Conservation (phyloP, 768 basidiomycete genomes). For the Calocybe gangraenosa region DNA sequence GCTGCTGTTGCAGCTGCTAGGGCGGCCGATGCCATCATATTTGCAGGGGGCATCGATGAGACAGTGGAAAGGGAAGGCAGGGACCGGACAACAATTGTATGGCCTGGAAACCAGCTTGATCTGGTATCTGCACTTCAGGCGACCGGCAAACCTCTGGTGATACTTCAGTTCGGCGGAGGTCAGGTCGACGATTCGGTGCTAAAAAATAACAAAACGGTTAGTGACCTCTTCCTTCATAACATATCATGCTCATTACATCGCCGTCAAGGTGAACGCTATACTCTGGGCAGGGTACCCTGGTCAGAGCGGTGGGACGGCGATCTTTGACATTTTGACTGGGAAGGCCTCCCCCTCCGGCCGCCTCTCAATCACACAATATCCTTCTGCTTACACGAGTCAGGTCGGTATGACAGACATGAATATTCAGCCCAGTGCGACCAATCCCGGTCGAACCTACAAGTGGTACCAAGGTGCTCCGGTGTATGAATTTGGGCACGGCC, state of each 20-base stretch:
- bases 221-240: constrained; percentile 8
- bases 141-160: constrained; percentile 48
- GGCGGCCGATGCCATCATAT: constrained; percentile 47
- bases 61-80: constrained; percentile 41
- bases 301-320: constrained; percentile 49
- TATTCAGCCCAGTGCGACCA: constrained; percentile 41
- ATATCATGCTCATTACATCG: too few species aligned
- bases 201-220: constrained; percentile 38
- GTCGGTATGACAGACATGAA: constrained; percentile 58
- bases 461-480: constrained; percentile 53
- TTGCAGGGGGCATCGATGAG: constrained; percentile 51
- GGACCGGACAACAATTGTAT: constrained; percentile 46
- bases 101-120: constrained; percentile 54
- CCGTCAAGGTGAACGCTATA: constrained; percentile 43
- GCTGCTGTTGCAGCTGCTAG: constrained; percentile 46
- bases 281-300: constrained; percentile 58
- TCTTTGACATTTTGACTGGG: constrained; percentile 49
- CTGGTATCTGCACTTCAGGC: constrained; percentile 39
- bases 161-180: constrained; percentile 54
- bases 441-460: constrained; percentile 55
- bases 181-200: constrained; percentile 48
- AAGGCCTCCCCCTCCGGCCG: constrained; percentile 52
- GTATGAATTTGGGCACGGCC: constrained; percentile 49
- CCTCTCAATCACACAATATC: constrained; percentile 51
- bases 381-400: constrained; percentile 40